These are phyloP conservation scores for Coemansia sp. DNA, from an alignment of 192 early-diverging fungal species.

Conservation along the genomic window DNA sequence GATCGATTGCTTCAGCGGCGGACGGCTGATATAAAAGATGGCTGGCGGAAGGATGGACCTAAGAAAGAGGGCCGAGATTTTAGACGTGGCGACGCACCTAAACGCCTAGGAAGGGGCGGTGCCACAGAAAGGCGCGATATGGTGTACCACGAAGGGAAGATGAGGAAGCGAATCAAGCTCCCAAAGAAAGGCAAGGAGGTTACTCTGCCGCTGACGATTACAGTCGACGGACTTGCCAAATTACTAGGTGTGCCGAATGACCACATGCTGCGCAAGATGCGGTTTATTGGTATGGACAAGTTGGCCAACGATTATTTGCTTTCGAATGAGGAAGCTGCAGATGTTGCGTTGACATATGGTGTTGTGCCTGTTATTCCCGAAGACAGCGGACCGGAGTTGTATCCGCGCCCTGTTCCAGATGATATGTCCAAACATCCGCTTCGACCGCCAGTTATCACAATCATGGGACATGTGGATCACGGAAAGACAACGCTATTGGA, in stretches of 20 bases:
- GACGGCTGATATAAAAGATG: constrained; percentile 2
- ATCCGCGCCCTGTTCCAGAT: constrained; percentile 59
- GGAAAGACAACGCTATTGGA: constrained; percentile 96
- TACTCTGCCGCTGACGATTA: constrained; percentile 77
- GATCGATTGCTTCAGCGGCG: constrained; percentile 6
- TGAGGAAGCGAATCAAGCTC: constrained; percentile 30
- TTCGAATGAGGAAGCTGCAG: constrained; percentile 78
- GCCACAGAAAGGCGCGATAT: constrained; percentile 9
- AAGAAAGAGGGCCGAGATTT: constrained; percentile 2
- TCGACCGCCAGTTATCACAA: constrained; percentile 91
- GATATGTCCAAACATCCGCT: constrained; percentile 72
- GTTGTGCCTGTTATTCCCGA: constrained; percentile 79
- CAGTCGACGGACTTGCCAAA: constrained; percentile 76
- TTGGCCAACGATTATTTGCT: constrained; percentile 76
- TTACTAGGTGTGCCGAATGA: constrained; percentile 73
- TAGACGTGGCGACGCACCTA: constrained; percentile 3
- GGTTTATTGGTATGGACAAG: constrained; percentile 76
- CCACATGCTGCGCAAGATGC: constrained; percentile 72
- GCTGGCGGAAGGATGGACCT: not conserved
- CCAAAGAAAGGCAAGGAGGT: constrained; percentile 59
- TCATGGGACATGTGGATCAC: constrained; percentile 98
- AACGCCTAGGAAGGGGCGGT: constrained; percentile 7
- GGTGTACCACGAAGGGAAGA: constrained; percentile 2
- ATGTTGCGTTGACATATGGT: constrained; percentile 85
- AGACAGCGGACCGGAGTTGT: constrained; percentile 35